Evolutionary conservation across 2,329 filamentous ascomycete genomes (phyloP).

Genomic region (Colletotrichum lentis): DNA sequence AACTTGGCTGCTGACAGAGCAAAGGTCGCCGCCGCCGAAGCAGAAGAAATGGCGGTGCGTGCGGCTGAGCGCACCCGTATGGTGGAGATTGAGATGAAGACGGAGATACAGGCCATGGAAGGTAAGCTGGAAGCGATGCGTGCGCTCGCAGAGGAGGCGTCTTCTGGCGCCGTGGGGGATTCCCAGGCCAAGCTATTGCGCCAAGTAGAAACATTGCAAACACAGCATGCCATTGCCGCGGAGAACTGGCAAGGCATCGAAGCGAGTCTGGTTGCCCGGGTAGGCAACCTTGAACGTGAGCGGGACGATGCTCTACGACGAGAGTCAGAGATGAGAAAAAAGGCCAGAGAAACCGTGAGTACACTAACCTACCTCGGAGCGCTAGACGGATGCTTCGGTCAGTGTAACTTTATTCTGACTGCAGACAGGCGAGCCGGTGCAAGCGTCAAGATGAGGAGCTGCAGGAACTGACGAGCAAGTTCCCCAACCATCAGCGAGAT

Average conservation of each 20-base stretch:
- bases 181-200: constrained; percentile 88
- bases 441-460: constrained; percentile 83
- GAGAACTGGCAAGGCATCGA: constrained; percentile 99
- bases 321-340: constrained; percentile 88
- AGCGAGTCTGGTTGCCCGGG: constrained; percentile 79
- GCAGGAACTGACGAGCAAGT: constrained; percentile 71
- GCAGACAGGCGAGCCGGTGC: constrained; percentile 65
- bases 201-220: constrained; percentile 94
- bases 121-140: constrained; percentile 90
- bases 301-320: constrained; percentile 83
- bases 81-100: constrained; percentile 78
- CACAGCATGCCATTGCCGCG: constrained; percentile 91
- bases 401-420: constrained; percentile 40
- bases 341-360: constrained; percentile 83
- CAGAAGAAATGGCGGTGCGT: constrained; percentile 76
- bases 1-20: constrained; percentile 71
- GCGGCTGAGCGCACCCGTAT: constrained; percentile 74
- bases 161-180: constrained; percentile 81
- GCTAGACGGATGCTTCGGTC: background rate
- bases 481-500: constrained; percentile 72
- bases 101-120: constrained; percentile 81
- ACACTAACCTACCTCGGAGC: background rate
- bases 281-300: constrained; percentile 85
- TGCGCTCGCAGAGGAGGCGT: constrained; percentile 85
- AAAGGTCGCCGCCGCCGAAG: constrained; percentile 73